phyloP scores from a whole-genome alignment of 441 rosid genomes.

The Capsella rubella region DNA sequence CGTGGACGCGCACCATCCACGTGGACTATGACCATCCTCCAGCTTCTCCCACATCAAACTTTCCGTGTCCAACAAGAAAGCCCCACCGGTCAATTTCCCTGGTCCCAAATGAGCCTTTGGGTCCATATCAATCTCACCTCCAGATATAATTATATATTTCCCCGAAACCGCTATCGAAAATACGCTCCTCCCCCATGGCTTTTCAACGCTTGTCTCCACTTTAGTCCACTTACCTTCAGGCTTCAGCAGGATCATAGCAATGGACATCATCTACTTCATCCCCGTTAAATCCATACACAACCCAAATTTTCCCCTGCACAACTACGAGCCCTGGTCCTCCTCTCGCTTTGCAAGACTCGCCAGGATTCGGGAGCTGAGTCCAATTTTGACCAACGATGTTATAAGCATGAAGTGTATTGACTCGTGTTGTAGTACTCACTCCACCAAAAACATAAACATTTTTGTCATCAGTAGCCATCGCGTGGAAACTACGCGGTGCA shows the following conservation, averaged over 20 bases:
- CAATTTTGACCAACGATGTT: slow-evolving; percentile 60
- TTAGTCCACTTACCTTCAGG: slow-evolving; percentile 55
- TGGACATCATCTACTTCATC: slow-evolving; percentile 71
- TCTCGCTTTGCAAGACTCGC: slow-evolving; percentile 63
- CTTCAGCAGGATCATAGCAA: slow-evolving; percentile 54
- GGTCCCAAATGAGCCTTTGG: slow-evolving; percentile 84
- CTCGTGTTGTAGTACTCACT: slow-evolving; percentile 64
- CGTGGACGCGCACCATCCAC: slow-evolving; percentile 83
- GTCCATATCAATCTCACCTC: slow-evolving; percentile 85
- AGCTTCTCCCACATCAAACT: slow-evolving; percentile 57
- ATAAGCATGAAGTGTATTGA: slow-evolving; percentile 79
- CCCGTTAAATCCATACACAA: slow-evolving; percentile 76
- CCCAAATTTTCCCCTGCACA: slow-evolving; percentile 70
- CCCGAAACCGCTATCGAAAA: slow-evolving; percentile 61
- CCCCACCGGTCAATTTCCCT: slow-evolving; percentile 63
- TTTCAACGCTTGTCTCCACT: slow-evolving; percentile 63
- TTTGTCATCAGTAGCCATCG: slow-evolving; percentile 58
- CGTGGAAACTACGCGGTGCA: slow-evolving; percentile 78
- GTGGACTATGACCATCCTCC: slow-evolving; percentile 73
- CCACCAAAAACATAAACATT: slow-evolving; percentile 81
- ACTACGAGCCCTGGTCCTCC: slow-evolving; percentile 78
- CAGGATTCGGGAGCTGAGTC: slow-evolving; percentile 60
- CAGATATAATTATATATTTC: slow-evolving; percentile 58
- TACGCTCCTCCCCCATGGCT: slow-evolving; percentile 77
- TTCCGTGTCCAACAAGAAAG: slow-evolving; percentile 69